Conservation (phyloP, 257 asterid species). For the Penstemon barbatus region DNA sequence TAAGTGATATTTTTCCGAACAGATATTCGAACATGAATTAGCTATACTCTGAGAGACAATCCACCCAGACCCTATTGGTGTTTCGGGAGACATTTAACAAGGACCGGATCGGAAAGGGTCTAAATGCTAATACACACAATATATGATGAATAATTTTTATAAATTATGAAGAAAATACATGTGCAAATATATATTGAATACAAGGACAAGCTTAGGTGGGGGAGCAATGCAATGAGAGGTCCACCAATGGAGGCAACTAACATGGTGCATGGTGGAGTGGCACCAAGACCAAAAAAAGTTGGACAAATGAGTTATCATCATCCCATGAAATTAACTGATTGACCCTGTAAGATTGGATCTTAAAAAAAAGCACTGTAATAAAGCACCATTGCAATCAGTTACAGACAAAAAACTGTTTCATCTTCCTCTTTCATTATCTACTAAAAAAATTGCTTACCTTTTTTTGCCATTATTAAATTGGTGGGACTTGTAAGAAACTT, state of each 20-base stretch:
- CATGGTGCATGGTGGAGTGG: conserved; percentile 30
- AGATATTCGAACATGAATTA: too few relatives aligned
- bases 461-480: conserved; percentile 31
- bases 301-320: conserved; percentile 27
- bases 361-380: neutral
- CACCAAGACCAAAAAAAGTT: conserved; percentile 11
- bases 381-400: neutral
- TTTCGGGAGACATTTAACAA: too few relatives aligned
- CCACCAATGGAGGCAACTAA: conserved; percentile 23
- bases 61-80: too few relatives aligned
- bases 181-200: neutral
- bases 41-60: too few relatives aligned
- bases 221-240: conserved; percentile 1
- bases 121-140: too few relatives aligned
- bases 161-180: too few relatives aligned
- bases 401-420: neutral
- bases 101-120: too few relatives aligned
- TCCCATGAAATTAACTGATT: conserved; percentile 31
- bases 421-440: conserved; percentile 21
- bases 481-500: conserved; percentile 35
- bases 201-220: conserved; percentile 34
- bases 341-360: conserved; percentile 33
- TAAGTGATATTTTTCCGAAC: too few relatives aligned
- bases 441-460: conserved; percentile 22
- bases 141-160: too few relatives aligned